Evolutionary conservation across 768 basidiomycete species (phyloP), one percentile per base, ranked within the genome.

Genomic region (Rhizopogon vesiculosus): DNA sequence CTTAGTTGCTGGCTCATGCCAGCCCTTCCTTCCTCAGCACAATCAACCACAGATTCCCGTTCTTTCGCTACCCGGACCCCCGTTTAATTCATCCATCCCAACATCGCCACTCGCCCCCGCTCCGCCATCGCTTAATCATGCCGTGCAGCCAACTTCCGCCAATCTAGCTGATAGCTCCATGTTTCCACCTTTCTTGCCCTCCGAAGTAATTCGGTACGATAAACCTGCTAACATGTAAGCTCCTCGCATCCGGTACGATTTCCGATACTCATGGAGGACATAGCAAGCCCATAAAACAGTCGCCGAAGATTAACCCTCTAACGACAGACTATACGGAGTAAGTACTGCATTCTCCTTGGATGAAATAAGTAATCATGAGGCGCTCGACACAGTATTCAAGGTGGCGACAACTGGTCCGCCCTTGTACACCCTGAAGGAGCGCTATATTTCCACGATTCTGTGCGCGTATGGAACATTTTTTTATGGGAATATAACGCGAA

Each of bases 381-480:
- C 15, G 9, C 25, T 25, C 25, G 25, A 5, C 25, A 25, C 35
- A 49, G 48, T 25, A 5, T 9, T 22, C 12, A 6, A 35, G 33
- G 9, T 2, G 1, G 33, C 7, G 48, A 29, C 38, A 16, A 22
- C 15, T 84, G 83, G 83, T 62, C 46, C 6, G 58, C 72, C 2
- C 66, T 68, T 35, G 62, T 69, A 5, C 83, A 84, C 61, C 81
- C 83, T 0, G 83, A 85, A 66, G 84, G 84, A 5, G 74, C 74
- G 10, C 69, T 76, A 13, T 85, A 84, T 62, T 84, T 80, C 55
- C 74, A 71, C 59, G 68, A 82, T 45, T 18, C 56, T 40, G 59
- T 63, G 8, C 74, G 74, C 65, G 82, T 80, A 48, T 0, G 69
- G 31, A 52, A 25, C 31, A 12, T 8, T 33, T 4, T n/a, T 15